Evolutionary conservation across 495 filamentous ascomycete species (phyloP).

Genomic region (Podospora pseudopauciseta): DNA sequence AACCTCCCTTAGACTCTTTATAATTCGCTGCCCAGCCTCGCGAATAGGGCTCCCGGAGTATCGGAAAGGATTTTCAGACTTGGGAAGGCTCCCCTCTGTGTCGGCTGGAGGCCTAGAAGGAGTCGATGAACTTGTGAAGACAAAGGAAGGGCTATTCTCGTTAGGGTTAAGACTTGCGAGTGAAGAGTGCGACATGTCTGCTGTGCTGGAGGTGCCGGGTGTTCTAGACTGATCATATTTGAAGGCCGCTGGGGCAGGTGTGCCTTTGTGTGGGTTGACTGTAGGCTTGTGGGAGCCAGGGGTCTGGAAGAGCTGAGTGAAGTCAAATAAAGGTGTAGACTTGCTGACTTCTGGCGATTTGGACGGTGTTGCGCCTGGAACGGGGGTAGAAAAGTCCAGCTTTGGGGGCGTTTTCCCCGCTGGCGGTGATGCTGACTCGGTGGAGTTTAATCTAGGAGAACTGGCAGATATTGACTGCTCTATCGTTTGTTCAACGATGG

Average conservation of each 20-base stretch:
- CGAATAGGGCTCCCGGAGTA: too few species aligned
- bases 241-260: neutral
- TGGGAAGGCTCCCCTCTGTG: neutral
- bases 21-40: too few species aligned
- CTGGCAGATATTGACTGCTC: too few species aligned
- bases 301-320: neutral
- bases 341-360: neutral
- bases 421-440: too few species aligned
- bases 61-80: neutral
- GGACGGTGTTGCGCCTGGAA: neutral
- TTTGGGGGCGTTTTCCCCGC: too few species aligned
- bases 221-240: neutral
- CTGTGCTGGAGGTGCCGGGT: neutral
- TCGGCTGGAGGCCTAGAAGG: neutral
- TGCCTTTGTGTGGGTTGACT: neutral
- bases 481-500: too few species aligned
- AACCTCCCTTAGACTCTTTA: neutral
- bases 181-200: neutral
- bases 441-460: too few species aligned
- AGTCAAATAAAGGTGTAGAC: neutral
- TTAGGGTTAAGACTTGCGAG: neutral
- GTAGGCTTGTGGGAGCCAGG: neutral
- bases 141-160: neutral
- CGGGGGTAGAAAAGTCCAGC: too few species aligned
- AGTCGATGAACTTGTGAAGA: neutral